Evolutionary conservation across 106 monocot species (phyloP).

Genomic region (Alisma plantagoaquatica): DNA sequence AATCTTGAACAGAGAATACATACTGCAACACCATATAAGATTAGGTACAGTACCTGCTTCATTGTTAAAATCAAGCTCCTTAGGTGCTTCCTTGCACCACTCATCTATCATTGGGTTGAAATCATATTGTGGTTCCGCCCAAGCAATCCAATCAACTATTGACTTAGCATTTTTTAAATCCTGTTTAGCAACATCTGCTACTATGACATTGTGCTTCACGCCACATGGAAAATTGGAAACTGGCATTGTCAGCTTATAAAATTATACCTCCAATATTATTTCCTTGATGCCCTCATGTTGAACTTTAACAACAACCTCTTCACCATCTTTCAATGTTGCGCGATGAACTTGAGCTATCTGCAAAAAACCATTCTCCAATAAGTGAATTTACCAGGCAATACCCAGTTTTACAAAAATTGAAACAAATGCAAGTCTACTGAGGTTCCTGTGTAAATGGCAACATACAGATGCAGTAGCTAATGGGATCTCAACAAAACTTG

Average conservation of each 20-base stretch:
- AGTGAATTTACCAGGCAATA: too few relatives aligned
- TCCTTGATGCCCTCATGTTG: slow-evolving; percentile 95
- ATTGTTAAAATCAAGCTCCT: slow-evolving; percentile 94
- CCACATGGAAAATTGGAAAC: too few relatives aligned
- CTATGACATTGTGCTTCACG: slow-evolving; percentile 5
- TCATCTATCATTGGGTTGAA: slow-evolving; percentile 96
- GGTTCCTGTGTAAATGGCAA: background rate
- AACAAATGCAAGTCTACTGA: background rate
- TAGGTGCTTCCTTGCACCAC: slow-evolving; percentile 98
- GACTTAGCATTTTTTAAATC: slow-evolving; percentile 97
- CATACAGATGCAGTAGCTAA: slow-evolving; percentile 98
- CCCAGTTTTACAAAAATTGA: background rate
- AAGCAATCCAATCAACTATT: slow-evolving; percentile 95
- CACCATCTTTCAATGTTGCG: slow-evolving; percentile 68
- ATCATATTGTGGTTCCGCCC: slow-evolving; percentile 98
- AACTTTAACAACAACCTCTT: slow-evolving; percentile 90
- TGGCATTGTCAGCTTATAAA: too few relatives aligned
- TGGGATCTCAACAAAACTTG: slow-evolving; percentile 56
- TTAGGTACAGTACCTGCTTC: slow-evolving; percentile 88
- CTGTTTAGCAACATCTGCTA: slow-evolving; percentile 32
- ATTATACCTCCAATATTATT: slow-evolving; percentile 83
- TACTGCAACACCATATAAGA: background rate
- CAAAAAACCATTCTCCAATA: too few relatives aligned
- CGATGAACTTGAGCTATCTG: slow-evolving; percentile 99
- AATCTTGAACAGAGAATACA: background rate